Evolutionary conservation across 441 rosid genomes (phyloP), one percentile per base, ranked within the genome.

Genomic region (Erodium texanum): DNA sequence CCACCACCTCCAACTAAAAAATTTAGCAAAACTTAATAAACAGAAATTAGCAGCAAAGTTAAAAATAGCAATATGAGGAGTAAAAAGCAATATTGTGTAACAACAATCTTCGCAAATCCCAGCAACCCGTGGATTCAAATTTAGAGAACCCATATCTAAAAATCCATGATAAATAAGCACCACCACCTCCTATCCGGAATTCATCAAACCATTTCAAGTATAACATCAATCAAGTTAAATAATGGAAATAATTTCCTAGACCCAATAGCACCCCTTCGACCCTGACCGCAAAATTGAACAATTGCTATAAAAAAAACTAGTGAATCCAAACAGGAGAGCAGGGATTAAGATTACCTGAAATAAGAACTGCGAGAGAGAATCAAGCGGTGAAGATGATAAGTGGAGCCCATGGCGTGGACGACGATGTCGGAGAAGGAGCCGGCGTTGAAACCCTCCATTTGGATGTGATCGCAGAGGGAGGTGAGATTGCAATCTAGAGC

Each of bases 311-410:
- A 7, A 18, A 18, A 1, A 19, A 18, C 23, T n/a, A 48, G 62
- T 10, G 23, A 56, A 56, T 9, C 22, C 9, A 7, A 19, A 54
- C 0, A 52, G 61, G 10, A 54, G 22, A 54, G 61, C 23, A 19
- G 0, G 14, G 1, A 56, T 18, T 56, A 24, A 56, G 62, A 24
- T 56, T 54, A 87, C 98, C 98, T 87, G 87, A 93, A 93, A 81
- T 90, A 93, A n/a, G 98, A 82, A 79, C 96, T 93, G 43, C 96
- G 93, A 71, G 97, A 93, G 73, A 93, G 87, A 74, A 93, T 87
- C 23, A 93, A 78, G 41, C 98, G 98, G 68, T 93, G 98, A 83
- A 93, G 96, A 74, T 74, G 90, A 73, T 82, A 93, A 68, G 87
- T 85, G 77, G 96, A 82, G 64, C 93, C 97, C 93, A 87, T 89